Percentiles rank a stretch among this genome's conserved stretches.
Evolutionary conservation across 805 yeast species (phyloP).

Genomic region (Maudiozyma bulderi): DNA sequence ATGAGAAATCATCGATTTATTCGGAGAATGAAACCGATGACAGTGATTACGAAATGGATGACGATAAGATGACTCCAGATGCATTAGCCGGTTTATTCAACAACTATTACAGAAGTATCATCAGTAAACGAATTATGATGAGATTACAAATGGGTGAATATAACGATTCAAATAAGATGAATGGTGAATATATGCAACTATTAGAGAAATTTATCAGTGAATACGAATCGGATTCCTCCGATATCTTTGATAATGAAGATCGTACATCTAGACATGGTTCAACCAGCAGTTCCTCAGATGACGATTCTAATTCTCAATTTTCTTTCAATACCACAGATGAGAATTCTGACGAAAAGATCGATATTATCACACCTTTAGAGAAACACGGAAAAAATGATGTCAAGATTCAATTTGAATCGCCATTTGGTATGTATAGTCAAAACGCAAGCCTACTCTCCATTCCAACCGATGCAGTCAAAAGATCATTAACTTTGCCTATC

Average conservation of each 20-base stretch:
- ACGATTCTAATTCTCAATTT: not conserved
- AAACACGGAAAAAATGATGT: not conserved
- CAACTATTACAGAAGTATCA: constrained; percentile 18
- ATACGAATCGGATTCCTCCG: constrained; percentile 4
- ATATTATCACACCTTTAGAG: not conserved
- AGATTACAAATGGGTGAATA: constrained; percentile 21
- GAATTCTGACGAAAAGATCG: constrained; percentile 1
- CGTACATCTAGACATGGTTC: not conserved
- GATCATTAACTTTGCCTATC: constrained; percentile 26
- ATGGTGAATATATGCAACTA: constrained; percentile 4
- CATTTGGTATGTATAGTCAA: constrained; percentile 4
- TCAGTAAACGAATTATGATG: constrained; percentile 20
- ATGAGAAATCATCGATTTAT: not conserved
- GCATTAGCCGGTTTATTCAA: constrained; percentile 10
- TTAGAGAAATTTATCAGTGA: not conserved
- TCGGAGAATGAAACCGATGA: constrained; percentile 9
- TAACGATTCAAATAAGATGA: constrained; percentile 11
- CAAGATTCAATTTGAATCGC: constrained; percentile 5
- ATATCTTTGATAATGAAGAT: constrained; percentile 4
- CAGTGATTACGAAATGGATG: constrained; percentile 5
- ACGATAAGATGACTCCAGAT: not conserved
- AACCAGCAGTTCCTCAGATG: not conserved
- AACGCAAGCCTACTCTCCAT: constrained; percentile 15
- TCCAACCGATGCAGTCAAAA: constrained; percentile 11
- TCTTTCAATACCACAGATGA: constrained; percentile 1